Base-by-base conservation (phyloP, 106 monocot species). In the Allium sativum region DNA sequence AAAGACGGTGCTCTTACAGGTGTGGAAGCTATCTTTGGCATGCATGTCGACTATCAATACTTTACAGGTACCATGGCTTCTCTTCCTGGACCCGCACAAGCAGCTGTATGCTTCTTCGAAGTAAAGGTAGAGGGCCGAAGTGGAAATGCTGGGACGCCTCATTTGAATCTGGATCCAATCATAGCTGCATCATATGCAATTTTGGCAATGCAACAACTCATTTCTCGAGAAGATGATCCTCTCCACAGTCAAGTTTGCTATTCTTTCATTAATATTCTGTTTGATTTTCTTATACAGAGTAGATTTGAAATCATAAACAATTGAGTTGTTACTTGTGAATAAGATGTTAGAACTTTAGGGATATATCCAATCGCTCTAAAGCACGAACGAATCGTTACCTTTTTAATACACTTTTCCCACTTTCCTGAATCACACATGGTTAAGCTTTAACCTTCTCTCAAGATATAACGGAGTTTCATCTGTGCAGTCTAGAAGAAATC, bases 1-100 rank as follows among this genome's bases (percentile, higher is more conserved):
- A 79, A 83, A 61, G 86, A 79, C 22, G 88, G 88, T 59, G 88
- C 82, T 68, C 79, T 93, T 41, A 76, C 79, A 41, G 81, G 77
- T 14, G 93, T 83, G 4, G 68, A 79, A 53, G 83, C 83, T 48
- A 87, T 87, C 5, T 80, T 87, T 66, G 87, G 74, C n/a, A 87
- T 87, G 79, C 87, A 87, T 74, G 58, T 87, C 48, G 72, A 77
- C 65, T 72, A 70, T 50, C 40, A 48, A 45, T 44, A 45, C 15
- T 82, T 84, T 2, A 81, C 79, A 43, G 93, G 93, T 48, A 82
- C 43, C 52, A 79, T 93, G 59, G 12, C 69, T 8, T 76, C 93
- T 4, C 61, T 31, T 69, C 69, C 88, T 31, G 93, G 93, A 42
- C 79, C 84, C 9, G 18, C 65, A 44, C 84, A 77, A 11, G 93